These are phyloP conservation scores for Plasmodium gonderi DNA, from an alignment of 169 alveolate genomes.

Conservation along the genomic window DNA sequence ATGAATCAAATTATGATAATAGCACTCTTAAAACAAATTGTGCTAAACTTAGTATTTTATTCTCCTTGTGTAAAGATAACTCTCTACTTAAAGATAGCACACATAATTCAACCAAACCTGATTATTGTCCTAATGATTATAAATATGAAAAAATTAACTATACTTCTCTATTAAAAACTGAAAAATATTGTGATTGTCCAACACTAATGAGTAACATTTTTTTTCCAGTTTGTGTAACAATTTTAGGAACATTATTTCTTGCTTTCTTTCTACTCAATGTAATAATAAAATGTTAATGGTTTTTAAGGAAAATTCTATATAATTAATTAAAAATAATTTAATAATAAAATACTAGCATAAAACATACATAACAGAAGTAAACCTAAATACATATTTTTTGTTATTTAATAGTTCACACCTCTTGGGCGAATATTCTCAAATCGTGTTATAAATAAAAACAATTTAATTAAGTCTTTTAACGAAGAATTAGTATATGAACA, in stretches of 20 bases:
- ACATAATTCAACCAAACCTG: no score
- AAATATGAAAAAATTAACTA: no score
- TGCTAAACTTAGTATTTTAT: not conserved
- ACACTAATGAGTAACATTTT: not conserved
- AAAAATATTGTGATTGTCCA: no score
- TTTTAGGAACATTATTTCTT: not conserved
- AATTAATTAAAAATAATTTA: not conserved
- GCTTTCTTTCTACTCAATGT: no score
- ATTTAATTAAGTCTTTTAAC: not conserved
- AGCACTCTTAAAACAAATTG: not conserved
- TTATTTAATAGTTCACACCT: no score
- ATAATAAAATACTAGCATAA: not conserved
- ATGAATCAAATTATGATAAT: not conserved
- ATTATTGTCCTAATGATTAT: no score
- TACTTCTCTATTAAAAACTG: no score
- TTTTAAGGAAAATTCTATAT: no score
- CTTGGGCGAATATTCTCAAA: not conserved
- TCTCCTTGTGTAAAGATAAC: not conserved
- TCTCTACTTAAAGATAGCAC: not conserved
- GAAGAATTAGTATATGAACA: not conserved
- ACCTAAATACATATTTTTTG: not conserved
- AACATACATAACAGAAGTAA: not conserved
- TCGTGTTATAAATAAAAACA: not conserved
- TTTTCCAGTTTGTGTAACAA: not conserved
- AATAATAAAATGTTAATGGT: no score